These are phyloP conservation scores for Leccinum ochraceum DNA, from an alignment of 768 basidiomycete genomes.

Conservation along the genomic window DNA sequence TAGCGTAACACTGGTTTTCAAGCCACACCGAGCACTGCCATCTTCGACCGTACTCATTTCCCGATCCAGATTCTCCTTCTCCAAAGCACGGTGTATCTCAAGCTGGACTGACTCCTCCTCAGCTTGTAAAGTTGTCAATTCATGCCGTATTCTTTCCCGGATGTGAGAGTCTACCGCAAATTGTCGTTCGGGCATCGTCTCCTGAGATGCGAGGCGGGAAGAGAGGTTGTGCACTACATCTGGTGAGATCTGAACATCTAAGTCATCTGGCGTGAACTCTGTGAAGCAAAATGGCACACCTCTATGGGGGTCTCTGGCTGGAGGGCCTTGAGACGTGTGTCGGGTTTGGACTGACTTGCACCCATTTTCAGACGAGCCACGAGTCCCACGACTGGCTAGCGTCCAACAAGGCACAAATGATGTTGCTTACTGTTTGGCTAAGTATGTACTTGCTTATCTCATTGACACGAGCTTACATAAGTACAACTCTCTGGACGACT, in stretches of 20 bases:
- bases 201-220: slow-evolving; percentile 58
- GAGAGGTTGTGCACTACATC: slow-evolving; percentile 80
- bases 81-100: slow-evolving; percentile 76
- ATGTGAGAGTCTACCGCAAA: slow-evolving; percentile 72
- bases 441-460: background rate
- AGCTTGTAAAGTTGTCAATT: slow-evolving; percentile 61
- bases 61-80: slow-evolving; percentile 85
- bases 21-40: slow-evolving; percentile 38
- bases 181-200: slow-evolving; percentile 68
- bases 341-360: slow-evolving; percentile 63
- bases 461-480: background rate
- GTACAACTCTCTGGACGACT: no score
- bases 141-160: slow-evolving; percentile 67
- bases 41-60: slow-evolving; percentile 59
- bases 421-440: slow-evolving; percentile 16
- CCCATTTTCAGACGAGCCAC: slow-evolving; percentile 49
- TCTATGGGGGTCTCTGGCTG: slow-evolving; percentile 54
- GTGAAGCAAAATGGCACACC: slow-evolving; percentile 33
- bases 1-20: slow-evolving; percentile 62
- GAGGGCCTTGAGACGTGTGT: slow-evolving; percentile 58
- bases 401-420: background rate
- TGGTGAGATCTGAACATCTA: slow-evolving; percentile 65
- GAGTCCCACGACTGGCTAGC: background rate
- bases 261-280: background rate
- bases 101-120: slow-evolving; percentile 70